phyloP scores from a whole-genome alignment of 2,329 filamentous ascomycete species.

The Aplosporella prunicola region DNA sequence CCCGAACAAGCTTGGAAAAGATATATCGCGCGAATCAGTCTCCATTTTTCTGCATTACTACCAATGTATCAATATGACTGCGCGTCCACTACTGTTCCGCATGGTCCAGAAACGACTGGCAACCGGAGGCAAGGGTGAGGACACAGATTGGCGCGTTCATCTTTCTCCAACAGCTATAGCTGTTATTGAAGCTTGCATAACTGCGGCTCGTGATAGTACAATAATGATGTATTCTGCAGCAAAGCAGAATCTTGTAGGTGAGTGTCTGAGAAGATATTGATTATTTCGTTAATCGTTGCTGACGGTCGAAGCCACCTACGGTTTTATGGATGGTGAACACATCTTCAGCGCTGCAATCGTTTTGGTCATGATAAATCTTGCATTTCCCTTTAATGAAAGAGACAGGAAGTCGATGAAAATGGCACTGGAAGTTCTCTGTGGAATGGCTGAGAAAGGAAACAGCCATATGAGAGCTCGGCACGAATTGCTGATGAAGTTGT shows the following conservation, averaged over 20 bases:
- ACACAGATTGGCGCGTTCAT: conserved; percentile 38
- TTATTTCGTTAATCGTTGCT: background rate
- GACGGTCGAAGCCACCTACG: conserved; percentile 48
- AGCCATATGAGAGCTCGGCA: conserved; percentile 38
- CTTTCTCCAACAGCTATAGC: conserved; percentile 40
- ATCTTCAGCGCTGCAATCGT: conserved; percentile 46
- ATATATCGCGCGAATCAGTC: conserved; percentile 41
- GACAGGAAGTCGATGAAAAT: conserved; percentile 38
- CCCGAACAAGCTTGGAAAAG: conserved; percentile 33
- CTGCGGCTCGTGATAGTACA: conserved; percentile 41
- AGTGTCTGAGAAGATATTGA: background rate
- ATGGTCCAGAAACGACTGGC: conserved; percentile 42
- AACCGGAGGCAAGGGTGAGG: conserved; percentile 18
- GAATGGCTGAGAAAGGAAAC: conserved; percentile 46
- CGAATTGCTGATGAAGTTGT: conserved; percentile 29
- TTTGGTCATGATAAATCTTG: conserved; percentile 46
- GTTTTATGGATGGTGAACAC: conserved; percentile 50
- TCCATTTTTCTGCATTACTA: conserved; percentile 48
- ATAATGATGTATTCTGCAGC: conserved; percentile 41
- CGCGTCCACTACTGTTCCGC: conserved; percentile 44
- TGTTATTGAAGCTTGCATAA: conserved; percentile 45
- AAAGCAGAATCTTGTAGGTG: conserved; percentile 38
- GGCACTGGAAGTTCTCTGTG: conserved; percentile 37
- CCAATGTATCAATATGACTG: conserved; percentile 50
- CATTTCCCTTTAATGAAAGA: conserved; percentile 38